A percentile compares a stretch with the other conserved stretches of the same genome.
Conservation (phyloP, 2,329 filamentous ascomycete genomes). For the Colletotrichum sp. region DNA sequence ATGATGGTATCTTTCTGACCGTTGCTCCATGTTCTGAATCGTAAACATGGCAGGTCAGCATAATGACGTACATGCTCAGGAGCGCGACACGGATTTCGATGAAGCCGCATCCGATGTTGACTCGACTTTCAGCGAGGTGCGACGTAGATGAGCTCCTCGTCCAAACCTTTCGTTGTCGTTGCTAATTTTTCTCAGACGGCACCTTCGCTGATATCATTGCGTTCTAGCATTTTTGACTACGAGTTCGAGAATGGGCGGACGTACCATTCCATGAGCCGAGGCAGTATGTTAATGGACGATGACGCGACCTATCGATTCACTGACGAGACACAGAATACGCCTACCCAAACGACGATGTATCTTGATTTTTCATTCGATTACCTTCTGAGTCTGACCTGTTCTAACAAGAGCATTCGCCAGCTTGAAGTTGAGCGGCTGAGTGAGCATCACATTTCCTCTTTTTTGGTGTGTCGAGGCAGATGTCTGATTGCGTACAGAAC, state of each 20-base stretch:
- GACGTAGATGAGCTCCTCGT: not conserved
- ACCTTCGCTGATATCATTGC: not conserved
- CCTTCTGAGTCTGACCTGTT: not conserved
- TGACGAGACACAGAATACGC: constrained; percentile 25
- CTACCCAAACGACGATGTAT: constrained; percentile 29
- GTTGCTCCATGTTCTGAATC: not conserved
- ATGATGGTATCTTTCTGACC: not conserved
- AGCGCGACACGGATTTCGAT: not conserved
- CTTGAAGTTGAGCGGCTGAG: constrained; percentile 32
- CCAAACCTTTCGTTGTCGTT: not conserved
- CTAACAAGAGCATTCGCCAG: constrained; percentile 10
- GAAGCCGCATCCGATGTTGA: not conserved
- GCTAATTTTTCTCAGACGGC: not conserved
- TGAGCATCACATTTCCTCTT: not conserved
- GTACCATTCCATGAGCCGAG: constrained; percentile 33
- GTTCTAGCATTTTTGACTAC: constrained; percentile 38
- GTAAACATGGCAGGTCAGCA: not conserved
- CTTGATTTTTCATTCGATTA: not conserved
- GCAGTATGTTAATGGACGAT: not conserved
- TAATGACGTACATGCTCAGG: not conserved
- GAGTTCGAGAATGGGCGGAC: constrained; percentile 41
- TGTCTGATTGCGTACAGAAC: constrained; percentile 24
- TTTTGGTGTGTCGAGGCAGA: not conserved
- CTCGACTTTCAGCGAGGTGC: not conserved
- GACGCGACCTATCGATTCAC: not conserved